Conservation (phyloP, 2,329 filamentous ascomycete species). For the Claviceps monticola region DNA sequence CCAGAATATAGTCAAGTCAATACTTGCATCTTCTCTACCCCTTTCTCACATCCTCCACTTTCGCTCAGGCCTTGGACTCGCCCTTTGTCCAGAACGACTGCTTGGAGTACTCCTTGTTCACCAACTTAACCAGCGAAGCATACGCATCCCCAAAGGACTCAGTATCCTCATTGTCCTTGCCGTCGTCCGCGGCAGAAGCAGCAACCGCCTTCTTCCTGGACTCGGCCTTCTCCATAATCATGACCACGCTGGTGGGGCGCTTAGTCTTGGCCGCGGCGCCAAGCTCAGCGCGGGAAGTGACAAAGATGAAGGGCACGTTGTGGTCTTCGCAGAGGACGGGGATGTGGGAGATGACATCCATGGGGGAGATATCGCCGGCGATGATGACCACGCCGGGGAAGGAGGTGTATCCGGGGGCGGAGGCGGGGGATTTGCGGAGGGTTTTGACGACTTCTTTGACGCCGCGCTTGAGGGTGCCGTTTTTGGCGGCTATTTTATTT, state of each 20-base stretch:
- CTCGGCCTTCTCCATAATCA: conserved; percentile 53
- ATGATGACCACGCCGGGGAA: conserved; percentile 74
- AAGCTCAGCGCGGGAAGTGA: conserved; percentile 81
- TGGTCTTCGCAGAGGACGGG: conserved; percentile 97
- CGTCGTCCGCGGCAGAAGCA: conserved; percentile 23
- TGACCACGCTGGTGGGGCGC: conserved; percentile 90
- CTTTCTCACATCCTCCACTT: not conserved
- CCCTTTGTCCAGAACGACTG: conserved; percentile 37
- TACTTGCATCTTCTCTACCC: not conserved
- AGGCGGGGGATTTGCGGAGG: conserved; percentile 75
- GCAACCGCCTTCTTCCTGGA: conserved; percentile 30
- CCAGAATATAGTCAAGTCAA: not conserved
- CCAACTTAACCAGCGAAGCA: conserved; percentile 49
- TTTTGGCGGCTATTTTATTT: conserved; percentile 60
- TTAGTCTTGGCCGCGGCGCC: conserved; percentile 90
- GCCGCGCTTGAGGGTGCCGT: conserved; percentile 90
- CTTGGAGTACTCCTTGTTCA: conserved; percentile 50
- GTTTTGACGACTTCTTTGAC: conserved; percentile 99
- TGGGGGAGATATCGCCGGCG: conserved; percentile 92
- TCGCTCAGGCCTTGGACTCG: conserved; percentile 16
- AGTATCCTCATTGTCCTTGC: conserved; percentile 31
- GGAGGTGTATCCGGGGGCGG: conserved; percentile 47
- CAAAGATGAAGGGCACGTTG: conserved; percentile 92
- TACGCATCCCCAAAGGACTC: conserved; percentile 52
- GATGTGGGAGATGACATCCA: conserved; percentile 97